Evolutionary conservation across 1,284 basidiomycete genomes (phyloP).

Genomic region (Rhodotorula sp.): DNA sequence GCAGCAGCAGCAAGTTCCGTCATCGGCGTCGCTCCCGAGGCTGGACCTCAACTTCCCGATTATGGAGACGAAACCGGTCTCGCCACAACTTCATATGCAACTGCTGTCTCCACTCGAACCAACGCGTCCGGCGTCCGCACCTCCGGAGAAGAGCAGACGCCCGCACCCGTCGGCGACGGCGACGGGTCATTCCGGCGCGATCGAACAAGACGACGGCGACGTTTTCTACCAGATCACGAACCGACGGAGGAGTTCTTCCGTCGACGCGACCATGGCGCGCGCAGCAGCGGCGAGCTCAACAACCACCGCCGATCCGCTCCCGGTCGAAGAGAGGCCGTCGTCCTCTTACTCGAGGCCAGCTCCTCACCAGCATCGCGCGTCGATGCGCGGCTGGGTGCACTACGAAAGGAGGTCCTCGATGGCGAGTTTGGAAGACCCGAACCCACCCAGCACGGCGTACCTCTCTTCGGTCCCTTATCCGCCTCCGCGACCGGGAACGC

Average conservation of each 20-base stretch:
- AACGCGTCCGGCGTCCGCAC: slow-evolving; percentile 18
- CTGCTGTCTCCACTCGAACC: not conserved
- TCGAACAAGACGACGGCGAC: not conserved
- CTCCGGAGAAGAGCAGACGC: slow-evolving; percentile 5
- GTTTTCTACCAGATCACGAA: not conserved
- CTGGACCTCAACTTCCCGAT: too few species aligned
- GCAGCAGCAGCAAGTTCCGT: not conserved
- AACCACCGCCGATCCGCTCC: too few species aligned
- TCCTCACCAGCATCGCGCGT: not conserved
- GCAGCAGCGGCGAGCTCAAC: not conserved
- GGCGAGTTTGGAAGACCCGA: not conserved
- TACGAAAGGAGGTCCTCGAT: not conserved
- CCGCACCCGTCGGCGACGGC: not conserved
- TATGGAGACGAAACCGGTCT: too few species aligned
- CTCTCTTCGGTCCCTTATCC: not conserved
- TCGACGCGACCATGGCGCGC: not conserved
- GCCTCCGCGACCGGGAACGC: not conserved
- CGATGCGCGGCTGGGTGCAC: slow-evolving; percentile 2
- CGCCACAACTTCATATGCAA: not conserved
- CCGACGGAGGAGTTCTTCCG: not conserved
- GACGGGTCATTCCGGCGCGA: not conserved
- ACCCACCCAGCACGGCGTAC: not conserved
- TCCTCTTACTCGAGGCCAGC: not conserved
- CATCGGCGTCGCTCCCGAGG: too few species aligned
- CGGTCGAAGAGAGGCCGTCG: too few species aligned